Percentiles rank a stretch among this genome's conserved stretches.
Evolutionary conservation across 1,284 basidiomycete genomes (phyloP).

Genomic region (Schizopora paradoxa): DNA sequence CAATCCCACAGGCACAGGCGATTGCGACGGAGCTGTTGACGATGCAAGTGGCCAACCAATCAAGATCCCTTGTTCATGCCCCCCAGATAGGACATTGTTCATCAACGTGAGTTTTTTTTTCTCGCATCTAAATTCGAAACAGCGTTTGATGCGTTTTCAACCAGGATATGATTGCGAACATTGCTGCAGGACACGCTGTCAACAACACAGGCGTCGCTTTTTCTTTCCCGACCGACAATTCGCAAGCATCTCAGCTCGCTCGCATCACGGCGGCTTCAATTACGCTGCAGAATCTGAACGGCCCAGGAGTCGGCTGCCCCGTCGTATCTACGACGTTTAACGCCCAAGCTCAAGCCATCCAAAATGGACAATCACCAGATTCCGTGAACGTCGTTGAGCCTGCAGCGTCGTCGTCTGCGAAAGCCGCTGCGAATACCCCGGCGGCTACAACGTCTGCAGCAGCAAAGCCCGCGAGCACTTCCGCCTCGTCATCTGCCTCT

Average conservation of each 20-base stretch:
- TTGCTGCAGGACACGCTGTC: constrained; percentile 32
- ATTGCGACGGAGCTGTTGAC: constrained; percentile 32
- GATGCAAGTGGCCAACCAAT: constrained; percentile 29
- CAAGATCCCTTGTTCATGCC: constrained; percentile 37
- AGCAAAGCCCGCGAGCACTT: background rate
- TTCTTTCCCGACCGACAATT: constrained; percentile 33
- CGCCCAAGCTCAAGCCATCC: constrained; percentile 20
- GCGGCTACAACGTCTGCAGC: constrained; percentile 3
- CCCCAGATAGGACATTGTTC: constrained; percentile 31
- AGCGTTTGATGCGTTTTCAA: constrained; percentile 5
- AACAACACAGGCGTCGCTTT: constrained; percentile 34
- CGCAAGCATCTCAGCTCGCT: constrained; percentile 27
- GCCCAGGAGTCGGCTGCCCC: constrained; percentile 24
- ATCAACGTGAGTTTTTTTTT: constrained; percentile 24
- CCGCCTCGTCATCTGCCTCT: background rate
- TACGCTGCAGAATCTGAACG: constrained; percentile 30
- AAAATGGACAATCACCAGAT: constrained; percentile 7
- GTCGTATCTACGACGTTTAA: constrained; percentile 22
- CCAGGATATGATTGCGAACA: constrained; percentile 31
- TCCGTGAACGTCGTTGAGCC: background rate
- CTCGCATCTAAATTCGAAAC: background rate
- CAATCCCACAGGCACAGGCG: constrained; percentile 28
- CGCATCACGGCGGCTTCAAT: constrained; percentile 33
- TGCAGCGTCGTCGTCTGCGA: background rate
- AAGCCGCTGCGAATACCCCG: constrained; percentile 2